phyloP scores from a whole-genome alignment of 495 filamentous ascomycete species.

The Aspergillus heteromorphus region DNA sequence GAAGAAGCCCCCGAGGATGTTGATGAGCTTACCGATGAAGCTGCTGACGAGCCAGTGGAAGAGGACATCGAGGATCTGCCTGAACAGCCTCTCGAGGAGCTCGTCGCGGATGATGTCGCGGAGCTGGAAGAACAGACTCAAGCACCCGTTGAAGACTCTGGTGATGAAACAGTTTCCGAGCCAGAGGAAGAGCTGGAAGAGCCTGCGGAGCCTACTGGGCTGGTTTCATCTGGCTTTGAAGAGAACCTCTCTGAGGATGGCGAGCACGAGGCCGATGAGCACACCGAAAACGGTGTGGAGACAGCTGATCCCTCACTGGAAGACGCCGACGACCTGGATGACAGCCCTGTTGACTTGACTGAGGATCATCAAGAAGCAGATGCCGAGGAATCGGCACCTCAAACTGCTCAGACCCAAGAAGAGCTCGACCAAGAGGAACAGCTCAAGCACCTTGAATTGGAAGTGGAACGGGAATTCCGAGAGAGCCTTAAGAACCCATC shows the following conservation, averaged over 20 bases:
- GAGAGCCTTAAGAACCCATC: neutral
- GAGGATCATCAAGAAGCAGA: no score
- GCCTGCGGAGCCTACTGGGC: neutral
- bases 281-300: neutral
- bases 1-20: neutral
- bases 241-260: neutral
- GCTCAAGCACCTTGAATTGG: neutral
- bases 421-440: neutral
- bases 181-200: neutral
- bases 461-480: neutral
- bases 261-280: neutral
- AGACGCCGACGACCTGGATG: slow-evolving; percentile 4
- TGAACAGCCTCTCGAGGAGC: neutral
- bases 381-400: no score
- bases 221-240: neutral
- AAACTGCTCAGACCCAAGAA: no score
- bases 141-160: neutral
- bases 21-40: neutral
- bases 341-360: no score
- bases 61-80: neutral
- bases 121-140: neutral
- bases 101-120: neutral
- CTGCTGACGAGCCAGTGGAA: slow-evolving; percentile 15
- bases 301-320: neutral
- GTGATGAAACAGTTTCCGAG: neutral